phyloP scores from a whole-genome alignment of 2,329 filamentous ascomycete genomes.

The Talaromyces sp. region DNA sequence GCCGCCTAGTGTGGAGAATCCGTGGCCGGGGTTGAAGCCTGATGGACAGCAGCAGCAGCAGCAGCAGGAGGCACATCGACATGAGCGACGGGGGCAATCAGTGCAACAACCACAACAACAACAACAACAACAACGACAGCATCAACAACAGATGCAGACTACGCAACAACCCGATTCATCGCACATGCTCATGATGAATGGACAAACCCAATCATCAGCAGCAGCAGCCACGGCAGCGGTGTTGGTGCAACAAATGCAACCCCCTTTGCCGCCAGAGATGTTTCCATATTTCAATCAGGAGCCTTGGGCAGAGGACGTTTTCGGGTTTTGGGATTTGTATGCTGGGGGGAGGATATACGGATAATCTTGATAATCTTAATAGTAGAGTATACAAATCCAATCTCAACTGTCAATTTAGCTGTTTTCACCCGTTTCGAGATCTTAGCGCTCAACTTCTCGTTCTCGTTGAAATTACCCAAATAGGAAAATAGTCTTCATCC shows the following conservation, averaged over 20 bases:
- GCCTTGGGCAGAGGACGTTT: slow-evolving; percentile 15
- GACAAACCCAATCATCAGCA: not conserved
- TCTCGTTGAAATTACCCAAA: not conserved
- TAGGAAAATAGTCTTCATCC: not conserved
- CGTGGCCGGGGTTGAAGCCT: not conserved
- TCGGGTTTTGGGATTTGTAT: slow-evolving; percentile 19
- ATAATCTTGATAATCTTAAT: not conserved
- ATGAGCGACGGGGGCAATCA: not conserved
- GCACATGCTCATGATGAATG: slow-evolving; percentile 9
- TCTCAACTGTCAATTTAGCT: not conserved
- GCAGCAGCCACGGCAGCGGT: slow-evolving; percentile 6
- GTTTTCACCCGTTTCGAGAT: not conserved
- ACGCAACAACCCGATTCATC: not conserved
- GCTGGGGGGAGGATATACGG: not conserved
- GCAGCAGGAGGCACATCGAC: not conserved
- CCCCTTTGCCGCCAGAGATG: not conserved
- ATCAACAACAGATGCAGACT: not conserved
- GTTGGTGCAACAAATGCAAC: slow-evolving; percentile 5
- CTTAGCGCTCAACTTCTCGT: not conserved
- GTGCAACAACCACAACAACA: not conserved
- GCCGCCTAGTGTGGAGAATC: not conserved
- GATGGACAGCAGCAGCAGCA: not conserved
- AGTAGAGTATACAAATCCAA: not conserved
- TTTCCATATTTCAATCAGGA: slow-evolving; percentile 19
- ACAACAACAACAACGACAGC: not conserved